Evolutionary conservation across 2,329 filamentous ascomycete species (phyloP), one percentile per base, ranked within the genome.

Genomic region (Alternaria infectoria): DNA sequence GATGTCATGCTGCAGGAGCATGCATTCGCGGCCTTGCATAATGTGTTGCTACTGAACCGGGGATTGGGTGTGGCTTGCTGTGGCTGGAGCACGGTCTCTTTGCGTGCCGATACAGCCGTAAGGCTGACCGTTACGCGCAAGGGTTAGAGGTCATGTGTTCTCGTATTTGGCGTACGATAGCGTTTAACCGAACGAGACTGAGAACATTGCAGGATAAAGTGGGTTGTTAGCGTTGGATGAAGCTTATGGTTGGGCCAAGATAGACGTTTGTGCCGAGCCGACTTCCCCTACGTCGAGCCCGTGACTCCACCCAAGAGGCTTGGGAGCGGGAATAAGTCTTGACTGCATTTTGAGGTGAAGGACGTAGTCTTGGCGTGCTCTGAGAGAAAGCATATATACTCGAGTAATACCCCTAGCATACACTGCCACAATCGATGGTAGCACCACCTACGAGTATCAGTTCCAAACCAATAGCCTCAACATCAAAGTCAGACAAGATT

Each of bases 1-100:
- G 62, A 65, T 71, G 70, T 72, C 71, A 71, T 72, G 60, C n/a
- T 68, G 66, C 67, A 59, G 52, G 17, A 51, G n/a, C 10, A 50
- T 57, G 58, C 56, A 51, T 46, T 64, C 62, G 66, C 55, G 59
- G 65, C 67, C 60, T 68, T 59, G 55, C 60, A 59, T 52, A 19
- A 28, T 21, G 54, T 30, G 32, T 43, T 60, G 10, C 9, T 28
- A 15, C n/a, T 25, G 36, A 13, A 25, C 62, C 30, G 36, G 63
- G 70, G 70, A 74, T 73, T 74, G 69, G 70, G 57, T 72, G 70
- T 73, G 70, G 70, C 70, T 50, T 67, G 58, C 19, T 63, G 70
- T 72, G 69, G 70, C 69, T 71, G 61, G 67, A 70, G 70, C 72
- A 74, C 72, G 67, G 67, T 49, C 68, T 65, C 50, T 61, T 61